Conservation (phyloP, 768 basidiomycete species). For the Gelatoporia subvermispora region DNA sequence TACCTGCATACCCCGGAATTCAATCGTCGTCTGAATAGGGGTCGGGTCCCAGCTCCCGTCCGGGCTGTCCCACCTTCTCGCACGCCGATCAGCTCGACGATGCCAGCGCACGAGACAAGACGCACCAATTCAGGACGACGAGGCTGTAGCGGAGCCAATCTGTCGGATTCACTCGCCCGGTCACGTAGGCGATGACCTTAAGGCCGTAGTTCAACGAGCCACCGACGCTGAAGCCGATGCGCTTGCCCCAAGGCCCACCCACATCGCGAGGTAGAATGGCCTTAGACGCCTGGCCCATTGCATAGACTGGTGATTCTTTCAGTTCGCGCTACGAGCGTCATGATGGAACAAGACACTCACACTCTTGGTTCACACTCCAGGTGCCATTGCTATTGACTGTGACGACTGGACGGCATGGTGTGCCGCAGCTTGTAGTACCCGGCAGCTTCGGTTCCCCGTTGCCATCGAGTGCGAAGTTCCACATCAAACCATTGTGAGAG, state of each 20-base stretch:
- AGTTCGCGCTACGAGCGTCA: too few species aligned
- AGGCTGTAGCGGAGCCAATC: slow-evolving; percentile 66
- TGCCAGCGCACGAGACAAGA: background rate
- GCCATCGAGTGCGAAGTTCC: slow-evolving; percentile 67
- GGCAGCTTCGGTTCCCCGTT: slow-evolving; percentile 62
- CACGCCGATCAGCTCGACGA: background rate
- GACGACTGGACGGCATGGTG: slow-evolving; percentile 62
- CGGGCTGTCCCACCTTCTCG: slow-evolving; percentile 40
- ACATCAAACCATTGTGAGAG: slow-evolving; percentile 55
- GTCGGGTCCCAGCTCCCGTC: slow-evolving; percentile 50
- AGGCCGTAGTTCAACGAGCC: slow-evolving; percentile 56
- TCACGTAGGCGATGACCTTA: slow-evolving; percentile 62
- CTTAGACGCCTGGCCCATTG: slow-evolving; percentile 73
- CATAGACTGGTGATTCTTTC: slow-evolving; percentile 41
- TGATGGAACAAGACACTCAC: slow-evolving; percentile 30
- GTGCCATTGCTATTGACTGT: slow-evolving; percentile 61
- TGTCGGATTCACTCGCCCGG: slow-evolving; percentile 42
- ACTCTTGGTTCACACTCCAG: slow-evolving; percentile 71
- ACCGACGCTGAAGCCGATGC: slow-evolving; percentile 59
- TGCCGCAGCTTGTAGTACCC: slow-evolving; percentile 57
- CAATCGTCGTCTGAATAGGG: slow-evolving; percentile 53
- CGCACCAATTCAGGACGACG: slow-evolving; percentile 65
- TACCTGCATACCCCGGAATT: slow-evolving; percentile 58
- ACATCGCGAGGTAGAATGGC: slow-evolving; percentile 65
- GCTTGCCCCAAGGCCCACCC: slow-evolving; percentile 63